Percentiles rank a stretch among this genome's conserved stretches.
These are phyloP conservation scores for Aspergillus japonicus DNA, from an alignment of 2,329 filamentous ascomycete species.

Conservation along the genomic window DNA sequence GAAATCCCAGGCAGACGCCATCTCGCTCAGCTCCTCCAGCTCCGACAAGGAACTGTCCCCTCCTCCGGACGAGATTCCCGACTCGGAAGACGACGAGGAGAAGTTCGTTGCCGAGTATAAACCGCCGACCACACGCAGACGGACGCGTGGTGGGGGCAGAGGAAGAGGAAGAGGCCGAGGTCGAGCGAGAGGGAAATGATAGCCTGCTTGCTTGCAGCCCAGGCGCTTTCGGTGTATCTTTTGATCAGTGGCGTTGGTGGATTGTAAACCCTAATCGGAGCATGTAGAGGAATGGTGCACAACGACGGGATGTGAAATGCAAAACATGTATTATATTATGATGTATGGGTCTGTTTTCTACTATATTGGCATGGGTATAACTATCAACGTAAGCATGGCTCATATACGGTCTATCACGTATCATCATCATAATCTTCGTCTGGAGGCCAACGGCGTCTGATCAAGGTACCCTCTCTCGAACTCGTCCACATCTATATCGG, in stretches of 20 bases:
- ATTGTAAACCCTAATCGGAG: neutral
- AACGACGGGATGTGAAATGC: neutral
- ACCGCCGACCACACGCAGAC: constrained; percentile 21
- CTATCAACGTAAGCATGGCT: neutral
- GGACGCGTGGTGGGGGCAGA: constrained; percentile 21
- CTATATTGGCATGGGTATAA: neutral
- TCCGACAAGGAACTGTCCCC: neutral
- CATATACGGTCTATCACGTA: neutral
- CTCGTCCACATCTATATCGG: constrained; percentile 20
- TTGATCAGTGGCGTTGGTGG: neutral
- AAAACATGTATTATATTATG: neutral
- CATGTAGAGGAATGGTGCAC: neutral
- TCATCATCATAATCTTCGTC: constrained; percentile 10
- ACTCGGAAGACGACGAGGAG: constrained; percentile 13
- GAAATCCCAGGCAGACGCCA: neutral
- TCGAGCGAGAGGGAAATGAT: neutral
- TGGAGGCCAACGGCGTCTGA: constrained; percentile 23
- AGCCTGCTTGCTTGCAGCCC: neutral
- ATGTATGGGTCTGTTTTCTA: neutral
- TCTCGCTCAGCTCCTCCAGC: constrained; percentile 2
- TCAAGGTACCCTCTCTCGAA: neutral
- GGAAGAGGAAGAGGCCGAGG: neutral
- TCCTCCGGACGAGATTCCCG: neutral
- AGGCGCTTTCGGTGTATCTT: too few species aligned
- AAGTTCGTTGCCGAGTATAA: constrained; percentile 11